A percentile compares a stretch with the other conserved stretches of the same genome.
Evolutionary conservation across 2,329 filamentous ascomycete species (phyloP).

Genomic region (Lasiodiplodia hormozganensis): DNA sequence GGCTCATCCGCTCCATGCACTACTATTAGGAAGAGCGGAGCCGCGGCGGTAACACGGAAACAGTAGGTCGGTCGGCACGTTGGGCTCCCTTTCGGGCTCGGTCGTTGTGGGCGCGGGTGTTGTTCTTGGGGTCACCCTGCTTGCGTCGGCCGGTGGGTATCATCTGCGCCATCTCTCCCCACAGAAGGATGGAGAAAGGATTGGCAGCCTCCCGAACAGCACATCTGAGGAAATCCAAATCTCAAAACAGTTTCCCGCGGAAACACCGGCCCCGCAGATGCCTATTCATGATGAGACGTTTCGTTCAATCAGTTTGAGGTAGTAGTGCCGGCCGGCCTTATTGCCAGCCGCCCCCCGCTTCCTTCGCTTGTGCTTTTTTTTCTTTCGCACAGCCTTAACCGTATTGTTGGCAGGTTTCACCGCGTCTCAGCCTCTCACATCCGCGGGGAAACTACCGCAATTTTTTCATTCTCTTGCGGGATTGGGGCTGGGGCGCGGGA

Average conservation of each 20-base stretch:
- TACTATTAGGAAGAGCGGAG: background rate
- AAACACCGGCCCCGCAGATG: conserved; percentile 10
- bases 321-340: background rate
- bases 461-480: background rate
- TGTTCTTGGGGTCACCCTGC: background rate
- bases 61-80: background rate
- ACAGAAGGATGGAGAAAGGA: background rate
- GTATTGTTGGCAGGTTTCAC: background rate
- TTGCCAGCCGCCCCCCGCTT: background rate
- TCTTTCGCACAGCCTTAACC: background rate
- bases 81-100: background rate
- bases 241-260: background rate
- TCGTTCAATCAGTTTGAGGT: background rate
- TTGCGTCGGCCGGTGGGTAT: background rate
- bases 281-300: background rate
- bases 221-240: background rate
- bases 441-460: no score
- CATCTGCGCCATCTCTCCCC: background rate
- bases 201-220: background rate
- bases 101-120: background rate
- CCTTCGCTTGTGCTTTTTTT: background rate
- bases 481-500: background rate
- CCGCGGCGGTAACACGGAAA: background rate
- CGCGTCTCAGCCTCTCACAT: conserved; percentile 12
- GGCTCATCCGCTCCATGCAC: background rate